These are phyloP conservation scores for Scolecobasidium constrictum DNA, from an alignment of 2,329 filamentous ascomycete species.

Conservation along the genomic window DNA sequence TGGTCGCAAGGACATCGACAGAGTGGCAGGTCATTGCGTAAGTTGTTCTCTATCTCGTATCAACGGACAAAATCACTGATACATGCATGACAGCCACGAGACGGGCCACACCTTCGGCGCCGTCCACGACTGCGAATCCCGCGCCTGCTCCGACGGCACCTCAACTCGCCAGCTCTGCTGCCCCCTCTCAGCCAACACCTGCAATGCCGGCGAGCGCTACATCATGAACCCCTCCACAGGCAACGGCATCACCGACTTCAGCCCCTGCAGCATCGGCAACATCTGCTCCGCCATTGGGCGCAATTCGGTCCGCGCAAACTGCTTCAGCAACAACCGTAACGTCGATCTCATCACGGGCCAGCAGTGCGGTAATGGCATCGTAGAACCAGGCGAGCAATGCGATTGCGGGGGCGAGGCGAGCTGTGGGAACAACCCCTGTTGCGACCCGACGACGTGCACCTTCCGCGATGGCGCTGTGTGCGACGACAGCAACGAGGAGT, in stretches of 20 bases:
- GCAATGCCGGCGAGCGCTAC: slow-evolving; percentile 66
- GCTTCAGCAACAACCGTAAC: slow-evolving; percentile 75
- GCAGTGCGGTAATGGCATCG: slow-evolving; percentile 93
- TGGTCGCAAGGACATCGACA: slow-evolving; percentile 70
- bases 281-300: slow-evolving; percentile 78
- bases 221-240: slow-evolving; percentile 95
- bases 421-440: slow-evolving; percentile 71
- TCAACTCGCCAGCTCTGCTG: slow-evolving; percentile 62
- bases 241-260: slow-evolving; percentile 65
- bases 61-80: background rate
- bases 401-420: slow-evolving; percentile 73
- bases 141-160: slow-evolving; percentile 55
- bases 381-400: slow-evolving; percentile 87
- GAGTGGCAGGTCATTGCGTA: slow-evolving; percentile 90
- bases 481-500: slow-evolving; percentile 75
- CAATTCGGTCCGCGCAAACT: slow-evolving; percentile 63
- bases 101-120: slow-evolving; percentile 91
- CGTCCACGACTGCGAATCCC: slow-evolving; percentile 75
- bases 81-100: slow-evolving; percentile 49
- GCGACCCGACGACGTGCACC: slow-evolving; percentile 75
- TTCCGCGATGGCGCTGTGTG: slow-evolving; percentile 69
- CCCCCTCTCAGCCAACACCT: slow-evolving; percentile 55
- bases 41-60: slow-evolving; percentile 11
- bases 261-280: slow-evolving; percentile 81
- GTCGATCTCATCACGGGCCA: slow-evolving; percentile 71